Conservation (phyloP, 73 alveolate genomes). For the Paramecium primaurelia region DNA sequence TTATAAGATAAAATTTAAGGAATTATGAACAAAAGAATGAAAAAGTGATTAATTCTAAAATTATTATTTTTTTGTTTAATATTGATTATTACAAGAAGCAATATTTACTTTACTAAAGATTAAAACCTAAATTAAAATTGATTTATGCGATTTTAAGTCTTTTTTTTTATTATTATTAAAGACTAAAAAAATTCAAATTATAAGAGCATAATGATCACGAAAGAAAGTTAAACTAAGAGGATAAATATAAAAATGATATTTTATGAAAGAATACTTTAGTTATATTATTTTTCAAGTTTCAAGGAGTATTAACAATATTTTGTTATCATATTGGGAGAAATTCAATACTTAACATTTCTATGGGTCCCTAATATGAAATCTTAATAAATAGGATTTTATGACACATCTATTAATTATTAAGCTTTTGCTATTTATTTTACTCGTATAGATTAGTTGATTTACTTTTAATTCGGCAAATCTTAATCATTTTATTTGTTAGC, state of each 20-base stretch:
- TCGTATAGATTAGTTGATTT: background rate
- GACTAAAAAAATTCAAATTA: background rate
- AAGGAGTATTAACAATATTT: background rate
- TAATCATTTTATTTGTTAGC: background rate
- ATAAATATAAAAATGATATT: background rate
- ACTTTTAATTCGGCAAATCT: background rate
- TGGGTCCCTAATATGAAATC: background rate
- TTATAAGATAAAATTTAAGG: background rate
- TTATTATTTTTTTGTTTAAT: background rate
- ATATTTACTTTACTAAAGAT: background rate
- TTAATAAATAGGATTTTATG: background rate
- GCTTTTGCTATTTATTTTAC: background rate
- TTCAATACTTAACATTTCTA: background rate
- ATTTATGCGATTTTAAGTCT: background rate
- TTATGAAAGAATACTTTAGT: background rate
- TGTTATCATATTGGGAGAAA: background rate
- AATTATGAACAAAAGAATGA: conserved; percentile 3
- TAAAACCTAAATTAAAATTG: background rate
- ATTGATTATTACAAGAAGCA: background rate
- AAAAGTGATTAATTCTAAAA: background rate
- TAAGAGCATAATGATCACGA: background rate
- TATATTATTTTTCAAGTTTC: background rate
- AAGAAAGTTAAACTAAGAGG: background rate
- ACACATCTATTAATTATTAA: background rate
- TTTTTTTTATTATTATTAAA: background rate